Conservation (phyloP, 2,329 filamentous ascomycete genomes). For the Botrytis squamosa region DNA sequence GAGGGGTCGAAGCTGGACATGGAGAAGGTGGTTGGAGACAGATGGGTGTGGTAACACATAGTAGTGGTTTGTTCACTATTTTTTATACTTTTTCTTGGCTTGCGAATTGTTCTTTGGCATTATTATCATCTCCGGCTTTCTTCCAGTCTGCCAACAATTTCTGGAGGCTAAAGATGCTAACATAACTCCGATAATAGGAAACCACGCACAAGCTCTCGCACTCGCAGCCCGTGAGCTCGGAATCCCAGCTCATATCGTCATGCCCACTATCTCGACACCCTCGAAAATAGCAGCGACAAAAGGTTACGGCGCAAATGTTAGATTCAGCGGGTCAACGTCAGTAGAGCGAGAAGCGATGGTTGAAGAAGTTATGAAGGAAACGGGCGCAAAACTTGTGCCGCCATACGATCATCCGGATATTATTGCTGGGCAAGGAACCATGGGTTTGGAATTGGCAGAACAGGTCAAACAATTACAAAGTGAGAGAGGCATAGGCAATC, state of each 20-base stretch:
- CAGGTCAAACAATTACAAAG: constrained; percentile 62
- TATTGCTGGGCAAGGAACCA: constrained; percentile 89
- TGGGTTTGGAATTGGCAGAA: constrained; percentile 75
- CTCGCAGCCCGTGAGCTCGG: constrained; percentile 73
- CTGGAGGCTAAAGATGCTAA: not conserved
- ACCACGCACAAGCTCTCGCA: constrained; percentile 90
- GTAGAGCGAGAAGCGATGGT: constrained; percentile 79
- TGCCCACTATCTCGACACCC: constrained; percentile 83
- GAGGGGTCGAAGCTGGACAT: constrained; percentile 60
- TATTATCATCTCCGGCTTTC: not conserved
- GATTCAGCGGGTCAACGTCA: constrained; percentile 79
- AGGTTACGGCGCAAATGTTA: constrained; percentile 72
- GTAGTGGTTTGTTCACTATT: constrained; percentile 60
- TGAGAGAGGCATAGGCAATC: constrained; percentile 22
- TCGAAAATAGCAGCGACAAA: constrained; percentile 82
- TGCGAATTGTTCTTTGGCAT: not conserved
- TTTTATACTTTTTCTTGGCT: not conserved
- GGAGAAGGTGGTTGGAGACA: constrained; percentile 57
- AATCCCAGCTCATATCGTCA: constrained; percentile 84
- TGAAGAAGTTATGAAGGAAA: constrained; percentile 64
- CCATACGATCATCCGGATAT: constrained; percentile 93
- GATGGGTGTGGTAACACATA: constrained; percentile 84
- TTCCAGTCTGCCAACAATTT: not conserved
- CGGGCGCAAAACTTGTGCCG: constrained; percentile 76
- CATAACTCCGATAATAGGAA: constrained; percentile 54